Conservation (phyloP, 225 moss, liverwort and hornwort species). For the Sphagnum tenellum region DNA sequence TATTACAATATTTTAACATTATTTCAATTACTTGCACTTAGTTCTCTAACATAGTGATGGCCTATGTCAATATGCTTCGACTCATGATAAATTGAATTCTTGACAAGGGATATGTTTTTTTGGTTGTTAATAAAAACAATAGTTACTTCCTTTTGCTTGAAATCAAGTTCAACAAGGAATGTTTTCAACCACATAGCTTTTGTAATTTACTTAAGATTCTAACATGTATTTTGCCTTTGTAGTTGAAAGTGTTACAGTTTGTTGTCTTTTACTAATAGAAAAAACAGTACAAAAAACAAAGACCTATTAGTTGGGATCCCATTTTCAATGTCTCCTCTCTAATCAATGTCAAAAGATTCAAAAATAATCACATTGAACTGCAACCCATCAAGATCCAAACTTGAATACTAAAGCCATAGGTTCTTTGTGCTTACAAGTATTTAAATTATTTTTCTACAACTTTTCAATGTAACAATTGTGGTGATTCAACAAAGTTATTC, state of each 20-base stretch:
- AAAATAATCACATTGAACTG: neutral
- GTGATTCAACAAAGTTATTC: neutral
- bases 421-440: conserved; percentile 3
- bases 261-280: neutral
- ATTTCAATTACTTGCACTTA: too few species aligned
- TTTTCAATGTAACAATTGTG: neutral
- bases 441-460: conserved; percentile 1
- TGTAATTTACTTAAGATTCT: neutral
- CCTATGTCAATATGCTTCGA: conserved; percentile 3
- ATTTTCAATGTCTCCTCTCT: neutral
- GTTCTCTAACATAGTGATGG: too few species aligned
- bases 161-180: too few species aligned
- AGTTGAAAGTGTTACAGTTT: neutral
- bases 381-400: neutral
- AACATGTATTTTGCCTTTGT: neutral
- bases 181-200: neutral
- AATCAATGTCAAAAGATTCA: neutral
- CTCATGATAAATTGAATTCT: neutral
- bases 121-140: too few species aligned
- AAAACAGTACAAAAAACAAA: neutral
- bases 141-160: too few species aligned
- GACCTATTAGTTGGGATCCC: neutral
- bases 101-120: neutral
- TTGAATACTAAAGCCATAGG: conserved; percentile 2
- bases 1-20: too few species aligned